A percentile compares a stretch with the other conserved stretches of the same genome.
phyloP scores from a whole-genome alignment of 2,329 filamentous ascomycete genomes.

The Sporothrix variecibatus region DNA sequence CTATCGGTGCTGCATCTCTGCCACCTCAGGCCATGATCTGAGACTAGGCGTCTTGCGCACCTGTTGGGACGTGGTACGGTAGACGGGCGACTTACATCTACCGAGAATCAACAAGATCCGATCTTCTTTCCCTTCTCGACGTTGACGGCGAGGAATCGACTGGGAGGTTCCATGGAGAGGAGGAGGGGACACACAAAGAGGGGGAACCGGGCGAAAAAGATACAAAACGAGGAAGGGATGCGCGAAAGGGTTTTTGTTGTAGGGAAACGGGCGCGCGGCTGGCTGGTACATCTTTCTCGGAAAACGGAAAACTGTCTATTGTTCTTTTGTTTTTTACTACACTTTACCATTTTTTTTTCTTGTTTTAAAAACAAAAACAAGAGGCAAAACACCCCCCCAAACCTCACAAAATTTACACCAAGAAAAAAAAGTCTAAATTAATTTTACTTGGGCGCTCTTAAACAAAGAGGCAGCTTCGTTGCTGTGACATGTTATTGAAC shows the following conservation, averaged over 20 bases:
- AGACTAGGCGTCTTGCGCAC: background rate
- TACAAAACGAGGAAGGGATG: background rate
- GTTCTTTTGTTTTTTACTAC: constrained; percentile 25
- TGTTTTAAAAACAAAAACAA: constrained; percentile 4
- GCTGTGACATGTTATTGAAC: background rate
- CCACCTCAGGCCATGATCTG: background rate
- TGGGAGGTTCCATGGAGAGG: background rate
- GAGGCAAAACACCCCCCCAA: constrained; percentile 3
- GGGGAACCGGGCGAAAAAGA: background rate
- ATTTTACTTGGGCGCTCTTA: background rate
- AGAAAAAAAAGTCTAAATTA: constrained; percentile 26
- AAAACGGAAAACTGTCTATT: constrained; percentile 31
- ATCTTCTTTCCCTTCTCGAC: background rate
- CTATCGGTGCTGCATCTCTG: background rate
- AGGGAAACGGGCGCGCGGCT: constrained; percentile 30
- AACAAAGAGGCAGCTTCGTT: background rate
- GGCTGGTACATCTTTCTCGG: constrained; percentile 31
- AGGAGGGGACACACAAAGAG: constrained; percentile 6
- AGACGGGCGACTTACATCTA: background rate
- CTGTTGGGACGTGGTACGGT: background rate
- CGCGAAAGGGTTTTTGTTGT: background rate
- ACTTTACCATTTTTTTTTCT: constrained; percentile 21
- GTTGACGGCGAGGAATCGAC: background rate
- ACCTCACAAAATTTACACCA: constrained; percentile 14
- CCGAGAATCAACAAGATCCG: background rate